Evolutionary conservation across 805 yeast genomes (phyloP).

Genomic region (Candida namnaoensis): DNA sequence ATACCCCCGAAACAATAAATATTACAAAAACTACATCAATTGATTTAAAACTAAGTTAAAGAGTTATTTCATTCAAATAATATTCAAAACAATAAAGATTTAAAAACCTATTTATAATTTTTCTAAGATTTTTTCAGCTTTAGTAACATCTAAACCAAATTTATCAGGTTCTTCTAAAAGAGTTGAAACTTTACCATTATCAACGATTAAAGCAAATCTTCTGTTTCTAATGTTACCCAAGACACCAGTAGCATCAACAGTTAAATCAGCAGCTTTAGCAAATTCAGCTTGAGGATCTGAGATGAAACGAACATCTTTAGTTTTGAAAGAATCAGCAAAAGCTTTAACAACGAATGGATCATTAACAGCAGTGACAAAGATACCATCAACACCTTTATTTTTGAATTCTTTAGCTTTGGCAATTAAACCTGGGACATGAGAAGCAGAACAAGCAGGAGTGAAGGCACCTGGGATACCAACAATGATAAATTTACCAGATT

Average conservation of each 20-base stretch:
- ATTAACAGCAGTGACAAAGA: conserved; percentile 72
- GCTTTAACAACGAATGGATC: conserved; percentile 82
- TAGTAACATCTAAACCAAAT: conserved; percentile 49
- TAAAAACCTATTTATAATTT: conserved; percentile 1
- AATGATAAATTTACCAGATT: conserved; percentile 41
- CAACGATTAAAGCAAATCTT: conserved; percentile 69
- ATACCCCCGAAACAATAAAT: too few species aligned
- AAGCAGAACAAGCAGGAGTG: conserved; percentile 69
- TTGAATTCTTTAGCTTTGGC: conserved; percentile 40
- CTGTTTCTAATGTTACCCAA: conserved; percentile 72
- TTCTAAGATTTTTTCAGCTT: conserved; percentile 29
- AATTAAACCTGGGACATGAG: conserved; percentile 71
- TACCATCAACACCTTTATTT: conserved; percentile 51
- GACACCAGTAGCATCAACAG: conserved; percentile 66
- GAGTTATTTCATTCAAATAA: too few species aligned
- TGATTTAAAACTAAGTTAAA: too few species aligned
- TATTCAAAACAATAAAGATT: too few species aligned
- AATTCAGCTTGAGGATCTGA: conserved; percentile 81
- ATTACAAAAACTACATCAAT: too few species aligned
- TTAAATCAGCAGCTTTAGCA: conserved; percentile 51
- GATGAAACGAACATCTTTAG: conserved; percentile 38
- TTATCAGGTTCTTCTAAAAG: conserved; percentile 77
- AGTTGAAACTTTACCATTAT: conserved; percentile 62
- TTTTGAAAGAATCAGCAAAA: conserved; percentile 49
- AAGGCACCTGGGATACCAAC: conserved; percentile 72